phyloP scores from a whole-genome alignment of 768 basidiomycete species.

The Tylopilus felleus region DNA sequence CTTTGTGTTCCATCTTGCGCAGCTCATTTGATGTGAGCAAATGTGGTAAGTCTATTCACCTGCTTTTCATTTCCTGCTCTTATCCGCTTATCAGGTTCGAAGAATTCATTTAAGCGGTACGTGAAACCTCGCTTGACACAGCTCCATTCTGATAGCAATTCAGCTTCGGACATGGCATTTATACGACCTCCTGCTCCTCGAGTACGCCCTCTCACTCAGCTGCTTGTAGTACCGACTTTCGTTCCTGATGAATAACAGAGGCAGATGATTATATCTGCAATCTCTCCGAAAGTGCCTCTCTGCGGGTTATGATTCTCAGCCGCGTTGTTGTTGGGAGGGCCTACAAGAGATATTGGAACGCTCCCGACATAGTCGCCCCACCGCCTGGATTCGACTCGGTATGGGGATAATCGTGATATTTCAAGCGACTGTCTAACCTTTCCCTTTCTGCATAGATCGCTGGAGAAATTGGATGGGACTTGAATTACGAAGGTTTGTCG shows the following conservation, averaged over 20 bases:
- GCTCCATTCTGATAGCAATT: background rate
- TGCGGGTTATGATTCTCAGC: slow-evolving; percentile 53
- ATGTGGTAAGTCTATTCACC: slow-evolving; percentile 44
- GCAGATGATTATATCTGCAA: slow-evolving; percentile 62
- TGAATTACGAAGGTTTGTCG: slow-evolving; percentile 53
- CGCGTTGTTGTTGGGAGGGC: slow-evolving; percentile 65
- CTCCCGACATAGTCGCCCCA: slow-evolving; percentile 44
- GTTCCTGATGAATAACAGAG: slow-evolving; percentile 37
- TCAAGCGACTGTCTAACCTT: background rate
- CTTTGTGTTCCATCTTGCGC: slow-evolving; percentile 54
- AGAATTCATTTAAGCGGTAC: slow-evolving; percentile 53
- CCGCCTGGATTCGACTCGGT: slow-evolving; percentile 60
- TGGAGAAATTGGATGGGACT: slow-evolving; percentile 59
- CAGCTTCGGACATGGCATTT: slow-evolving; percentile 70
- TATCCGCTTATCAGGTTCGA: slow-evolving; percentile 39
- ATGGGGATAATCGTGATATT: slow-evolving; percentile 30
- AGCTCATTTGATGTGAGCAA: slow-evolving; percentile 57
- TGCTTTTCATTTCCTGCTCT: slow-evolving; percentile 3
- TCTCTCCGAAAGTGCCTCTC: slow-evolving; percentile 37
- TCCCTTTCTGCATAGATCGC: slow-evolving; percentile 42
- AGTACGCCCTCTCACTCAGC: slow-evolving; percentile 38
- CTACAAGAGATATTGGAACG: slow-evolving; percentile 47
- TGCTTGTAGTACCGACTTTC: background rate
- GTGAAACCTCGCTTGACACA: background rate
- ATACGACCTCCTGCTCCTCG: slow-evolving; percentile 63